Evolutionary conservation across 768 basidiomycete species (phyloP), one percentile per base, ranked within the genome.

Genomic region (Goffeauzyma gilvescens): DNA sequence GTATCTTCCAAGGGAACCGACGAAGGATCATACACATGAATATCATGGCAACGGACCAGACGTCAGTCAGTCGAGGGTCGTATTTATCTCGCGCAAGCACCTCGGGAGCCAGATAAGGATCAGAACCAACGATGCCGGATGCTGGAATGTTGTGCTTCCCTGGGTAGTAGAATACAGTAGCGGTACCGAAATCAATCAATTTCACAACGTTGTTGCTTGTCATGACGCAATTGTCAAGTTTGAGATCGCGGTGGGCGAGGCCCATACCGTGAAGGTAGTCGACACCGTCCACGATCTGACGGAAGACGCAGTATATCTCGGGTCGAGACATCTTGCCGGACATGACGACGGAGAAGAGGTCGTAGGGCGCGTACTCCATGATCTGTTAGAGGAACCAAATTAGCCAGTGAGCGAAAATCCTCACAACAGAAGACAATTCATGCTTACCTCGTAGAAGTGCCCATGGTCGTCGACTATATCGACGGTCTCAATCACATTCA

Each of bases 181-280:
- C 93, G 5, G 93, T 98, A 40, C 93, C 93, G 67, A 98, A 98
- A 66, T 98, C 93, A 67, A 98, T 98, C 52, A 98, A 74, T 64
- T 98, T 98, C 69, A 98, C 84, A 52, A 93, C 74, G 59, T 95
- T 86, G 58, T 79, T 72, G 3, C 69, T 69, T n/a, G 82, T 90
- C 84, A 98, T 93, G 68, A 98, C 93, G 65, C 93, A 96, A 64
- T 98, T 98, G 69, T 98, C 93, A 47, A 98, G 80, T 66, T 98
- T 98, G 67, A 98, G 76, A 65, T 98, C 93, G 33, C 93, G 83
- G 59, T 98, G 93, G 5, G 93, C 93, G 38, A 96, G 78, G 21
- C 93, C 93, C 69, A 96, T 78, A 51, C 83, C 80, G 66, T 98
- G 93, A 37, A 98, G 77, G 62, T 98, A 96, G 64, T 90, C 82